Evolutionary conservation across 2,329 filamentous ascomycete genomes (phyloP), one percentile per base, ranked within the genome.

Genomic region (Alternaria sp.): DNA sequence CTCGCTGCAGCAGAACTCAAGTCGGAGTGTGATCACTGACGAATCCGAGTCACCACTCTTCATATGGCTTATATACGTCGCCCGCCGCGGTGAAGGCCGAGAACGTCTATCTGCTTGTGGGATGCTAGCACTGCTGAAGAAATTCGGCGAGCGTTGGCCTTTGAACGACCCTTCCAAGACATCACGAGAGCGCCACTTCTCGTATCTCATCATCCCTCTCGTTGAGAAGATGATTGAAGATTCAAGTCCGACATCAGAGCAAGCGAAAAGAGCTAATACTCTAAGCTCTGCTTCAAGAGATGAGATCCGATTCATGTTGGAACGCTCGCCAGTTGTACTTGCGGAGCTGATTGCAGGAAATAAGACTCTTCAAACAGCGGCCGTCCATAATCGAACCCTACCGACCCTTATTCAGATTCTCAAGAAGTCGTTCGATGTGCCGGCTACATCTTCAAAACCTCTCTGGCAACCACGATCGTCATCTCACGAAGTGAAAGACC

Each of bases 281-380:
- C 51, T 69, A 4, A 70, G 84, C 15, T 83, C 87, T 43, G 87
- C 88, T 59, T 79, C 86, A 45, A 73, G 65, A 50, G 73, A 77
- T 11, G 75, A 79, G 54, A 57, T 70, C 61, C 70, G 71, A 26
- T 70, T 71, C 23, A 59, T 79, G 12, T 63, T 78, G n/a, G 75
- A 79, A 58, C 88, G 88, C 65, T 89, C 91, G 2, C 92, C 94
- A 8, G 86, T 88, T 1, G 87, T 96, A 11, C 84, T 98, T 58
- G 92, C 93, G 15, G 88, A 90, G 49, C 84, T 98, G 43, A 89
- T 97, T 17, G 88, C 89, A 25, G 92, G 96, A 73, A 93, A 90
- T 76, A 88, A 91, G 64, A 86, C 88, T 62, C 84, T 98, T 57
- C 95, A 98, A 79, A 91, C 90, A 71, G 90, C 93, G 40, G 93